A percentile compares a stretch with the other conserved stretches of the same genome.
Evolutionary conservation across 2,329 filamentous ascomycete genomes (phyloP).

Genomic region (Paecilomyces niveus): DNA sequence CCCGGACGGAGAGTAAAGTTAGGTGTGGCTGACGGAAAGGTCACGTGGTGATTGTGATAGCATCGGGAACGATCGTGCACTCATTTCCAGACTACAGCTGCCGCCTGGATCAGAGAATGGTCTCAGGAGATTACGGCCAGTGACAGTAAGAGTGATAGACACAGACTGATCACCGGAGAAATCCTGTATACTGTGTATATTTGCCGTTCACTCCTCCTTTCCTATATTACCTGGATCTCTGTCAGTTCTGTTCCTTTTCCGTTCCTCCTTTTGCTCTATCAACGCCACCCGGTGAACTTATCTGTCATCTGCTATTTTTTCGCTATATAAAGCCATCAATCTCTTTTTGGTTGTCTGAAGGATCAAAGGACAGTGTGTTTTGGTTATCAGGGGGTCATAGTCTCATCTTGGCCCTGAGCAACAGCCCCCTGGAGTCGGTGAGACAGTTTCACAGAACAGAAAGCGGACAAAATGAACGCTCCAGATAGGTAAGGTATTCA

Average conservation of each 20-base stretch:
- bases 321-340: background rate
- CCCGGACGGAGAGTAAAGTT: background rate
- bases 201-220: background rate
- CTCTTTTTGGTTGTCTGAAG: background rate
- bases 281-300: background rate
- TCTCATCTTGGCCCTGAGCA: background rate
- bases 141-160: background rate
- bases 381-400: background rate
- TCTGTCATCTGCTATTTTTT: background rate
- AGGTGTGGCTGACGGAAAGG: background rate
- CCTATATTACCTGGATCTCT: background rate
- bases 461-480: slow-evolving; percentile 7
- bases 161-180: background rate
- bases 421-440: background rate
- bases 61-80: background rate
- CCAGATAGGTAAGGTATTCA: slow-evolving; percentile 7
- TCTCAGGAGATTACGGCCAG: background rate
- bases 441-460: background rate
- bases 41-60: background rate
- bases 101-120: background rate
- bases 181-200: background rate
- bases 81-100: background rate
- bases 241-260: background rate
- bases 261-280: background rate
- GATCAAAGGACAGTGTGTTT: background rate